Percentiles rank a stretch among this genome's conserved stretches.
Conservation (phyloP, 2,329 filamentous ascomycete genomes). For the Epichloe bromicola region DNA sequence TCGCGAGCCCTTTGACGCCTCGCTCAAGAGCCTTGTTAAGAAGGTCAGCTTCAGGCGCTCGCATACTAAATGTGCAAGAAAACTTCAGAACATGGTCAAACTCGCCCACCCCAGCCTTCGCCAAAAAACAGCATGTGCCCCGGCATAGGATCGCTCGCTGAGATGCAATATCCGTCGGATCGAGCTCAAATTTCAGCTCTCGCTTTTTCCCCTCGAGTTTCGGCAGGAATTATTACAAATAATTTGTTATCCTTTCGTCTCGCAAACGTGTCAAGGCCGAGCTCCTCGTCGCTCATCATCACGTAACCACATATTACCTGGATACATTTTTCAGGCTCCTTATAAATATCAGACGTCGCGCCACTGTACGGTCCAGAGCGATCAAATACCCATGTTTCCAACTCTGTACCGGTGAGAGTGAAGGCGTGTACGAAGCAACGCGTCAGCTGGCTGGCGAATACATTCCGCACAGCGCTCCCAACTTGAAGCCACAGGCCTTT, state of each 20-base stretch:
- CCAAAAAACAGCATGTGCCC: background rate
- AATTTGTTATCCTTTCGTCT: background rate
- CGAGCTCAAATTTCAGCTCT: background rate
- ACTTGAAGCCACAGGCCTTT: constrained; percentile 1
- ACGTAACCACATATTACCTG: constrained; percentile 1
- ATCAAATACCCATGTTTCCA: constrained; percentile 4
- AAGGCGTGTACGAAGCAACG: background rate
- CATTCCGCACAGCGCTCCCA: constrained; percentile 1
- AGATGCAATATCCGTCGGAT: background rate
- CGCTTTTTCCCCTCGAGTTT: background rate
- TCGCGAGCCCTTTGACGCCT: background rate
- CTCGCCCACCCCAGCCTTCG: background rate
- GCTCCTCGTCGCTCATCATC: constrained; percentile 5
- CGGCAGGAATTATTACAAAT: background rate
- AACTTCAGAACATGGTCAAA: background rate
- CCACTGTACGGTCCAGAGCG: constrained; percentile 4
- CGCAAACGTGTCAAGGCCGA: constrained; percentile 6
- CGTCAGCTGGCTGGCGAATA: background rate
- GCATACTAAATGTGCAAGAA: background rate
- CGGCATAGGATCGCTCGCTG: background rate
- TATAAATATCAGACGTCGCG: constrained; percentile 2
- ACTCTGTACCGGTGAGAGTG: background rate
- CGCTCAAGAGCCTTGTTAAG: background rate
- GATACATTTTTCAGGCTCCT: background rate
- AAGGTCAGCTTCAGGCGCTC: background rate